A percentile compares a stretch with the other conserved stretches of the same genome.
Conservation (phyloP, 129 eudicot genomes). For the Flaveria brownii region DNA sequence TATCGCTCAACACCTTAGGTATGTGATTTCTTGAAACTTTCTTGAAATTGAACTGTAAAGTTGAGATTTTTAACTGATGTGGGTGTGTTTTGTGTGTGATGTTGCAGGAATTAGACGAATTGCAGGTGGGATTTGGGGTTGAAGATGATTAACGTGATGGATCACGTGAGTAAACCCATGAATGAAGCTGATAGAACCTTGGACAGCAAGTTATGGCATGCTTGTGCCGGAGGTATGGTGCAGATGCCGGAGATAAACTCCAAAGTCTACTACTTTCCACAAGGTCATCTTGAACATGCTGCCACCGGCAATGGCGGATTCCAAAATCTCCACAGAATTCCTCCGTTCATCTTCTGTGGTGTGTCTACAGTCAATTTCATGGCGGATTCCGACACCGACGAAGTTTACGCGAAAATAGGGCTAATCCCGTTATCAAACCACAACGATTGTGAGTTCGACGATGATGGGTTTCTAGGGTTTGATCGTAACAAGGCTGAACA, state of each 20-base stretch:
- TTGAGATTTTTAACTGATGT: not conserved
- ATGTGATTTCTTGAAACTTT: not conserved
- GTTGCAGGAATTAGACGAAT: conserved; percentile 6
- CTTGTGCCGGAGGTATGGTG: conserved; percentile 96
- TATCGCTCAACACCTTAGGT: conserved; percentile 14
- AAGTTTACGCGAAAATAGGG: conserved; percentile 70
- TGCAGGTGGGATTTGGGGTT: not conserved
- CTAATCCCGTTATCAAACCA: conserved; percentile 51
- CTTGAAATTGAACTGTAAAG: not conserved
- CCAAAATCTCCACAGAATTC: conserved; percentile 43
- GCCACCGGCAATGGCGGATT: conserved; percentile 46
- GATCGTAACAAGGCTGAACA: conserved; percentile 48
- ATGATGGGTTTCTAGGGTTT: conserved; percentile 47
- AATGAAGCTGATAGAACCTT: conserved; percentile 60
- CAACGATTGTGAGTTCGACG: conserved; percentile 41
- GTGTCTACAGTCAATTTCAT: conserved; percentile 64
- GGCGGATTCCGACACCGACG: conserved; percentile 81
- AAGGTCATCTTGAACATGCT: conserved; percentile 88
- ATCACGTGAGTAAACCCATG: conserved; percentile 54
- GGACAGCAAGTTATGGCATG: conserved; percentile 93
- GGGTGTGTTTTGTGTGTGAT: not conserved
- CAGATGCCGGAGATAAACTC: conserved; percentile 81
- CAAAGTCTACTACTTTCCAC: conserved; percentile 72
- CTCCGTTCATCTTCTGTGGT: conserved; percentile 52
- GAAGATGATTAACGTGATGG: conserved; percentile 63